Percentiles rank a stretch among this genome's conserved stretches.
phyloP scores from a whole-genome alignment of 306 rosid species.

The Mucuna pruriens region DNA sequence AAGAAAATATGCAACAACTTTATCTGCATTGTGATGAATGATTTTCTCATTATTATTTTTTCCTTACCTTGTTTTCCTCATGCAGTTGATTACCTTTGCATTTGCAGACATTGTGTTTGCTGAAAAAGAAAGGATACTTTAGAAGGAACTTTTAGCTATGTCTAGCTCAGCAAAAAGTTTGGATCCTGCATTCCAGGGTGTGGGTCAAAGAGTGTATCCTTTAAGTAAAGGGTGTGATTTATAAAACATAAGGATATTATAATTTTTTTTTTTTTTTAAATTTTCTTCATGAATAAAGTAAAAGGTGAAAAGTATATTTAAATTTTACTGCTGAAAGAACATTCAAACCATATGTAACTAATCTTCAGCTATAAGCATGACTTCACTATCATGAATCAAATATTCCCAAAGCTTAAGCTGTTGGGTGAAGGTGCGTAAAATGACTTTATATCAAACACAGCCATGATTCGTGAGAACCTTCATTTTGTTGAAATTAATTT shows the following conservation, averaged over 20 bases:
- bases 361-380: slow-evolving; percentile 23
- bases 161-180: slow-evolving; percentile 75
- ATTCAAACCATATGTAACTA: slow-evolving; percentile 3
- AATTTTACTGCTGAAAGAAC: slow-evolving; percentile 1
- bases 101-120: slow-evolving; percentile 47
- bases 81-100: slow-evolving; percentile 51
- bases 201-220: slow-evolving; percentile 97
- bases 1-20: slow-evolving; percentile 27
- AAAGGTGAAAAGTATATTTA: background rate
- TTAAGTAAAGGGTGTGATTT: slow-evolving; percentile 37
- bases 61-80: slow-evolving; percentile 36
- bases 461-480: background rate
- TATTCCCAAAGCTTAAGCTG: background rate
- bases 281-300: background rate
- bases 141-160: slow-evolving; percentile 61
- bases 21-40: slow-evolving; percentile 1
- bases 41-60: slow-evolving; percentile 14
- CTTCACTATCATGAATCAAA: slow-evolving; percentile 18
- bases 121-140: slow-evolving; percentile 21
- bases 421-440: background rate
- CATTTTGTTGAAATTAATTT: slow-evolving; percentile 2
- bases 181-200: slow-evolving; percentile 98
- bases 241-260: slow-evolving; percentile 30
- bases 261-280: background rate
- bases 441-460: background rate